A percentile compares a stretch with the other conserved stretches of the same genome.
Evolutionary conservation across 2,329 filamentous ascomycete genomes (phyloP).

Genomic region (Fusarium decemcellulare): DNA sequence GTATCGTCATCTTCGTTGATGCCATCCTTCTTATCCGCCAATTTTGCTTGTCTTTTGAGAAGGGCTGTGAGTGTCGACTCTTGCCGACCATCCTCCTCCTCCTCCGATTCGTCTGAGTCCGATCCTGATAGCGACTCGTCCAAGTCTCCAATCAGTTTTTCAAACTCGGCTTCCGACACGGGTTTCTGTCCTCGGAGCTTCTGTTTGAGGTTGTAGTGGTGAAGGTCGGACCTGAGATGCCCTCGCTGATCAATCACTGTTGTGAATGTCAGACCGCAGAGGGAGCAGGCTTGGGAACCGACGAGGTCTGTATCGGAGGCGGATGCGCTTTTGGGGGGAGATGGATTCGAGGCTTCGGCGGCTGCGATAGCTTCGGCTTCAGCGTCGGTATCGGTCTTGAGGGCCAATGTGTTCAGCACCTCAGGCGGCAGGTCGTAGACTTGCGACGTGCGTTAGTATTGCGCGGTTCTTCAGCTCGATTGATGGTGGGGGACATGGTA

Average conservation of each 20-base stretch:
- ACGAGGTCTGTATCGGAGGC: conserved; percentile 59
- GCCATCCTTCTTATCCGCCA: conserved; percentile 68
- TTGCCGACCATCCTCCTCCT: conserved; percentile 68
- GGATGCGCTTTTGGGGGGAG: conserved; percentile 40
- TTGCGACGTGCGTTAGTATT: conserved; percentile 51
- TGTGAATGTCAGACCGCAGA: conserved; percentile 82
- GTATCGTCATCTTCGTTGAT: conserved; percentile 65
- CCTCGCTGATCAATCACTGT: conserved; percentile 85
- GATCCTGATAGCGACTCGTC: conserved; percentile 96
- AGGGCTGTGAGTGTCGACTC: conserved; percentile 82
- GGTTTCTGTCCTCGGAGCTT: conserved; percentile 81
- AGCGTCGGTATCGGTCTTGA: conserved; percentile 53
- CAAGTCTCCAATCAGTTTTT: conserved; percentile 85
- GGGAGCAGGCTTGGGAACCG: conserved; percentile 81
- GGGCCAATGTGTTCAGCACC: conserved; percentile 77
- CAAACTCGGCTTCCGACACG: conserved; percentile 87
- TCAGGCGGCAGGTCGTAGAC: conserved; percentile 87
- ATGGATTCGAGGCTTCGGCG: conserved; percentile 41
- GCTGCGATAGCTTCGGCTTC: conserved; percentile 36
- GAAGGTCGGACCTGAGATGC: conserved; percentile 91
- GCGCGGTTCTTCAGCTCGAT: conserved; percentile 9
- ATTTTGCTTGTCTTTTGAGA: conserved; percentile 85
- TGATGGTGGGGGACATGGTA: conserved; percentile 28
- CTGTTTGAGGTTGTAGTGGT: conserved; percentile 95
- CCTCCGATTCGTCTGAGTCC: conserved; percentile 79